phyloP scores from a whole-genome alignment of 768 basidiomycete genomes.

The Trametes elegans region DNA sequence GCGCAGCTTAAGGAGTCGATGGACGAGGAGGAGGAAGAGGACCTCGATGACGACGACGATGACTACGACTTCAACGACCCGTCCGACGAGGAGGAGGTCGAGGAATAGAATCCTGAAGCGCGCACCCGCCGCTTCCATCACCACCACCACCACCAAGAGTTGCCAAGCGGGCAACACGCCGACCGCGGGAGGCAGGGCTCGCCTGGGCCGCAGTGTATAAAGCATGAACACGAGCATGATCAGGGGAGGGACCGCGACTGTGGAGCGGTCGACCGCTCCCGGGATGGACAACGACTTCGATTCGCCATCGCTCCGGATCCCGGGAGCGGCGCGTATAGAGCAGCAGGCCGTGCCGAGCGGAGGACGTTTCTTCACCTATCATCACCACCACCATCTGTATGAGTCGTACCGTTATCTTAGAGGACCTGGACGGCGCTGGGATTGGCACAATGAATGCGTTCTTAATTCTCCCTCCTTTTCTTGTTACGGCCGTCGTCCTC shows the following conservation, averaged over 20 bases:
- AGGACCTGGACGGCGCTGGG: constrained; percentile 7
- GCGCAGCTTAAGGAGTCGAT: constrained; percentile 79
- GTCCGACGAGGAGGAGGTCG: constrained; percentile 10
- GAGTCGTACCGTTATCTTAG: constrained; percentile 9
- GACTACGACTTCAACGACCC: constrained; percentile 18
- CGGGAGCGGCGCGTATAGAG: too few relatives aligned
- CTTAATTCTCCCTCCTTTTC: neutral
- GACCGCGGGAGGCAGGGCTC: too few relatives aligned
- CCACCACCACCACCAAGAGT: too few relatives aligned
- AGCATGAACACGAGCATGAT: too few relatives aligned
- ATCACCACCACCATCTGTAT: too few relatives aligned
- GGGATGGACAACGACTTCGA: neutral
- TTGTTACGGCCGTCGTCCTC: neutral
- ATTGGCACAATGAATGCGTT: constrained; percentile 7
- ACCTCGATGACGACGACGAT: constrained; percentile 30
- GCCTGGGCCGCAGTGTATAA: too few relatives aligned
- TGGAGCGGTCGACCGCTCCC: neutral
- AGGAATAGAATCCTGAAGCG: too few relatives aligned
- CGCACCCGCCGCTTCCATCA: too few relatives aligned
- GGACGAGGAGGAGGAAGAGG: constrained; percentile 60
- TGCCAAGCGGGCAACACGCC: too few relatives aligned
- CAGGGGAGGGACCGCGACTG: too few relatives aligned
- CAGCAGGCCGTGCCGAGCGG: neutral
- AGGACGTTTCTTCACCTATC: neutral
- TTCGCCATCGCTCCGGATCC: too few relatives aligned